Evolutionary conservation across 371 early-diverging fungal genomes (phyloP), one percentile per base, ranked within the genome.

Genomic region (Apophysomyces trapeziformis): DNA sequence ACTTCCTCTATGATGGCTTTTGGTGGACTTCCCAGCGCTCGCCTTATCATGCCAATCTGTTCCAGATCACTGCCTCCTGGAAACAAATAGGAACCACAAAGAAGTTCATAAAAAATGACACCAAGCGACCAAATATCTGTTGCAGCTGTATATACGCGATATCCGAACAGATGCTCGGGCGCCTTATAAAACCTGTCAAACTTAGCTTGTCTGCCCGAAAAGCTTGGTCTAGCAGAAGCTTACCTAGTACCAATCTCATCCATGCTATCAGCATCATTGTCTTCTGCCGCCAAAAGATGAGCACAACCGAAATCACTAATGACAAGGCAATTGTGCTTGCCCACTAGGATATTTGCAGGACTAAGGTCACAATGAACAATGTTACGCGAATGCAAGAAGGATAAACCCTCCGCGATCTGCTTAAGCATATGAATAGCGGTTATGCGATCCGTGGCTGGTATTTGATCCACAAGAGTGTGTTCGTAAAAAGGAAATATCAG

Each of bases 241-340:
- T 64, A 81, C 79, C 79, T 69, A 64, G 80, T 83, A 12, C 83
- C 80, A 44, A 83, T 70, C 9, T 74, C 80, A 58, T 72, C 76
- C 1, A 58, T 47, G 13, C 13, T 59, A 39, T 64, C 65, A 32
- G 58, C 3, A 16, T 50, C 54, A 21, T 46, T 47, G 32, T 50
- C 38, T 18, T 58, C 36, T 26, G 11, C 32, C 5, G 57, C 11
- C 13, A 60, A 21, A 11, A 60, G 44, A 57, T 78, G 78, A 1
- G 93, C 90, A 56, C 89, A 89, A 2, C 96, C 95, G 87, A 95
- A 95, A 72, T 96, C 96, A 43, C 87, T 85, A 57, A 95, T 87
- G 58, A 90, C 88, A 71, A 93, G 77, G 13, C 77, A 70, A 12
- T 85, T 78, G 18, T 67, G 64, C 5, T 72, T 66, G 46, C 76